Evolutionary conservation across 2,329 filamentous ascomycete species (phyloP), one percentile per base, ranked within the genome.

Genomic region (Fonsecaea pugnacius): DNA sequence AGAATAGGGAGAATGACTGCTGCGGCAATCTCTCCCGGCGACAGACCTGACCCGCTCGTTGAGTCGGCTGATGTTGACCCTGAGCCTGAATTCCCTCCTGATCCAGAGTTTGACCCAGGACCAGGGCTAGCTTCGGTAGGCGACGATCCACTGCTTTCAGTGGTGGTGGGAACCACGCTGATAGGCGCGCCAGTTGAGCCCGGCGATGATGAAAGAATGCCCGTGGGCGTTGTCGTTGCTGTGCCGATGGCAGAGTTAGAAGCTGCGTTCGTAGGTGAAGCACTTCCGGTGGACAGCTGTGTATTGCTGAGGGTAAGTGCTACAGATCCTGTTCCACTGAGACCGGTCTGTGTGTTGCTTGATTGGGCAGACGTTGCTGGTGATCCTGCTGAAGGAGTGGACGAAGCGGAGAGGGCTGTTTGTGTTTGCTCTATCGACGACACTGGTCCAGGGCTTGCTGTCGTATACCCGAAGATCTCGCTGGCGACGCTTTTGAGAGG

Each of bases 1-100:
- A 66, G 43, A 18, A 67, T 55, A 10, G 69, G 65, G 56, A 70
- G 60, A 43, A 69, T 59, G 30, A 67, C 57, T 8, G 57, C 62
- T 18, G 63, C 63, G 16, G 65, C 63, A 18, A 66, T 64, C 36
- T 67, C 63, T 46, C 60, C 67, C 30, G 63, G 56, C 8, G 69
- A 70, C 12, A 70, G 58, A 27, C 55, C 46, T 10, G 24, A 53
- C 27, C 57, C 50, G 24, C 40, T 50, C 14, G 46, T 32, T 53
- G 52, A 55, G 7, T 60, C 38, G 18, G 56, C 21, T 16, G 60
- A 60, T 21, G 56, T 46, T 50, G 63, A 62, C 38, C 32, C 21
- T 46, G 66, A 32, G 14, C 32, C 40, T 4, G 54, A 27, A 18
- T 53, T 38, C 4, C 43, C 43, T 18, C 60, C 52, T 10, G 64